These are phyloP conservation scores for Ogataea parapolymorpha DNA, from an alignment of 805 yeast genomes.

Conservation along the genomic window DNA sequence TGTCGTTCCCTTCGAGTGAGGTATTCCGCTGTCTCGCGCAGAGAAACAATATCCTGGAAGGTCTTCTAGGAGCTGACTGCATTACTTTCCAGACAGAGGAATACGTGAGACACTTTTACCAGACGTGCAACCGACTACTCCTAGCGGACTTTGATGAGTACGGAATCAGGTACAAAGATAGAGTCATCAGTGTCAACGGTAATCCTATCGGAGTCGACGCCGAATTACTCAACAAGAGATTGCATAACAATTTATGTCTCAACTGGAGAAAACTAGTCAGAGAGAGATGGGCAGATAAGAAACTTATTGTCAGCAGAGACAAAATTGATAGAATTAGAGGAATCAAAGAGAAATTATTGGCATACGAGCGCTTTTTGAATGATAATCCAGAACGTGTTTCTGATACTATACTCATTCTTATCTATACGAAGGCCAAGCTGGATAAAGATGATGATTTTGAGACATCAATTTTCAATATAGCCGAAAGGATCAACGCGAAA, in stretches of 20 bases:
- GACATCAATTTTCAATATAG: conserved; percentile 68
- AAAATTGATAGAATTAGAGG: conserved; percentile 87
- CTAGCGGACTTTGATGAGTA: conserved; percentile 74
- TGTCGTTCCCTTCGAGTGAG: conserved; percentile 93
- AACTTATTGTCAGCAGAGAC: conserved; percentile 81
- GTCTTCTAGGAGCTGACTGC: conserved; percentile 85
- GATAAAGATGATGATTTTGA: conserved; percentile 61
- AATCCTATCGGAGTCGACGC: conserved; percentile 83
- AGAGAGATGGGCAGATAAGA: conserved; percentile 72
- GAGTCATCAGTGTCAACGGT: conserved; percentile 51
- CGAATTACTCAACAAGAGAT: conserved; percentile 44
- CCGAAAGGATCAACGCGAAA: conserved; percentile 79
- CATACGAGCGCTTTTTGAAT: conserved; percentile 75
- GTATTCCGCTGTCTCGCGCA: conserved; percentile 93
- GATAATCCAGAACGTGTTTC: conserved; percentile 69
- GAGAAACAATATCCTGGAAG: conserved; percentile 69
- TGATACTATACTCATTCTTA: conserved; percentile 74
- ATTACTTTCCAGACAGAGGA: conserved; percentile 90
- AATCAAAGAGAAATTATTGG: conserved; percentile 78
- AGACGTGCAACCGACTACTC: conserved; percentile 79
- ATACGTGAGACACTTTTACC: conserved; percentile 89
- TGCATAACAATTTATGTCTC: conserved; percentile 45
- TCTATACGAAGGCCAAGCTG: conserved; percentile 59
- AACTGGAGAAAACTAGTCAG: conserved; percentile 70
- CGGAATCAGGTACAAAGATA: conserved; percentile 60